Base-by-base conservation (phyloP, 495 filamentous ascomycete species). In the Lindgomyces ingoldianus region DNA sequence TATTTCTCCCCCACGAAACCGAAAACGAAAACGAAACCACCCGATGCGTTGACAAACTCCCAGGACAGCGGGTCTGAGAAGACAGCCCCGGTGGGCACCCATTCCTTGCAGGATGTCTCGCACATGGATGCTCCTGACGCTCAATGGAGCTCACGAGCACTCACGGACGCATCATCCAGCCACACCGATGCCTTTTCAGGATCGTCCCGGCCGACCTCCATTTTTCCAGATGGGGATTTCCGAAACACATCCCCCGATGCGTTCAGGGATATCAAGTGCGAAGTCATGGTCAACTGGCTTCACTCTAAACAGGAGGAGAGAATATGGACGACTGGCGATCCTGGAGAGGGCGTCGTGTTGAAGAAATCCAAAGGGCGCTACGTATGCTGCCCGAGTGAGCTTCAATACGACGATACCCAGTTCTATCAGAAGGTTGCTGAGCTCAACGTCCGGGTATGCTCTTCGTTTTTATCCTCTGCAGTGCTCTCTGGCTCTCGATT, bases 201-300 rank as follows among this genome's bases (percentile, higher is more conserved):
- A 4, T 12, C 3, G 4, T 54, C 50, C 6, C 19, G 14, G 19
- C 14, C 50, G 4, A 12, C 6, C 9, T 39, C 50, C 29, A 24
- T 51, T n/a, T 54, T 54, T 8, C 50, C 24, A 14, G 11, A 54
- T n/a, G 77, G 78, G 41, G 80, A 83, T 55, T 75, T 79, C 49
- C 73, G 81, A 60, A 82, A 79, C 59, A 24, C 50, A 10, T 27
- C 66, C 0, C 57, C 42, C 12, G 78, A 80, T 36, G 74, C 75
- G 30, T 69, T 86, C 25, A 65, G 73, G 42, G 79, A 85, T 50
- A 80, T 87, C 65, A 83, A 83, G 70, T 73, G 67, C 57, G 81
- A 85, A 68, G 80, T 88, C 56, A 82, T 85, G 77, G 82, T 84
- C 64, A 83, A 81, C 56, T 86, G 80, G 77, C 73, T 88, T n/a